Conservation (phyloP, 2,329 filamentous ascomycete species). For the Paecilomyces fulvus region DNA sequence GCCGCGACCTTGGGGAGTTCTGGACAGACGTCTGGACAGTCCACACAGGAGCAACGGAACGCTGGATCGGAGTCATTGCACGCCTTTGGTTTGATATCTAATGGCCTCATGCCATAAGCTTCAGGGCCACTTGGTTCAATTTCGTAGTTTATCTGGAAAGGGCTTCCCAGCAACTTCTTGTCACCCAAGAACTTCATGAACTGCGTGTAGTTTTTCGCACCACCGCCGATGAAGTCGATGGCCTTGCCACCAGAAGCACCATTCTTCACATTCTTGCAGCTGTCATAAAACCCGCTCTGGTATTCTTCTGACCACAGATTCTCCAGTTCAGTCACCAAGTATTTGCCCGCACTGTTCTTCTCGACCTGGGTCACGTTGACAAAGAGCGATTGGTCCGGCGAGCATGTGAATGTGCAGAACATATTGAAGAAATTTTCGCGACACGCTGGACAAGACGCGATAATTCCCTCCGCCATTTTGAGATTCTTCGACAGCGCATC, state of each 20-base stretch:
- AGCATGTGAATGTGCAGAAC: constrained; percentile 98
- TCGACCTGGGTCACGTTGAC: constrained; percentile 78
- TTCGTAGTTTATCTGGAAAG: constrained; percentile 92
- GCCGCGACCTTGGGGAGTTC: constrained; percentile 68
- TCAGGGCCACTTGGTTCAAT: constrained; percentile 51
- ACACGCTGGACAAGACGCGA: constrained; percentile 91
- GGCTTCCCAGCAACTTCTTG: constrained; percentile 81
- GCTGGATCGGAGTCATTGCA: constrained; percentile 83
- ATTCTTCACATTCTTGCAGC: constrained; percentile 98
- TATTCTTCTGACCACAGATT: constrained; percentile 80
- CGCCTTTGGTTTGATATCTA: constrained; percentile 65
- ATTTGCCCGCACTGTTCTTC: constrained; percentile 44
- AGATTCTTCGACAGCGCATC: constrained; percentile 74
- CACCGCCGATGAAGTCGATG: constrained; percentile 93
- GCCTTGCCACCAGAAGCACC: constrained; percentile 87
- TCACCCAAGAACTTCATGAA: constrained; percentile 89
- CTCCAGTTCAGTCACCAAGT: constrained; percentile 78
- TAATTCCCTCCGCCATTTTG: constrained; percentile 76
- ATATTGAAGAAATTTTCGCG: constrained; percentile 98
- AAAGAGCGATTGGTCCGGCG: constrained; percentile 90
- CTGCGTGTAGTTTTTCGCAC: constrained; percentile 78
- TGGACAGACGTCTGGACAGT: constrained; percentile 81
- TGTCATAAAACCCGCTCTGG: constrained; percentile 83
- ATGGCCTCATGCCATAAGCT: constrained; percentile 62
- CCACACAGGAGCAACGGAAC: constrained; percentile 87